Percentiles rank a stretch among this genome's conserved stretches.
These are phyloP conservation scores for Blumeria graminis DNA, from an alignment of 2,329 filamentous ascomycete species.

Conservation along the genomic window DNA sequence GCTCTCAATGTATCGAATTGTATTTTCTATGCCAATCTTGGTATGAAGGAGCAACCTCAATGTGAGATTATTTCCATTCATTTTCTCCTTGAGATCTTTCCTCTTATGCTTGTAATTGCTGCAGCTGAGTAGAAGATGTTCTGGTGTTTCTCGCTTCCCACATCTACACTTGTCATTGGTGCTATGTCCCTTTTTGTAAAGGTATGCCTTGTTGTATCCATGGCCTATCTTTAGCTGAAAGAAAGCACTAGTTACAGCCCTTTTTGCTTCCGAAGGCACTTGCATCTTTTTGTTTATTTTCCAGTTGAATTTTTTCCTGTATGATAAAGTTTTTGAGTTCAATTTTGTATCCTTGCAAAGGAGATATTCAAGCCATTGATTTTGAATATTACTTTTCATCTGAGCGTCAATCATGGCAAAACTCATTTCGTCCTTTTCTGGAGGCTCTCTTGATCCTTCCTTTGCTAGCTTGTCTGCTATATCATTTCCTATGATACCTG, in stretches of 20 bases:
- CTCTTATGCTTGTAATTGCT: neutral
- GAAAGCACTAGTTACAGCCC: neutral
- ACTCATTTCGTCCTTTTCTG: too few relatives aligned
- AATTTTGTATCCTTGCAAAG: neutral
- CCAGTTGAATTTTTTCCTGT: neutral
- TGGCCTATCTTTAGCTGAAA: neutral
- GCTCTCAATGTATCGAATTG: neutral
- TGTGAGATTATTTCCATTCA: neutral
- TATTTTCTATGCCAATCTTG: neutral
- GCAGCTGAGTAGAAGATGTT: neutral
- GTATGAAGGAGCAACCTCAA: neutral
- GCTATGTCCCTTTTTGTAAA: neutral
- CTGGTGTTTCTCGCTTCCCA: neutral
- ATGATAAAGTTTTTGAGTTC: neutral
- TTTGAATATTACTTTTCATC: neutral
- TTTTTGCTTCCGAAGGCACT: neutral
- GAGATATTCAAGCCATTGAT: neutral
- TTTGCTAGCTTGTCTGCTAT: neutral
- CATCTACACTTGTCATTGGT: neutral
- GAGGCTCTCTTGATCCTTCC: too few relatives aligned
- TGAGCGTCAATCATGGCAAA: neutral
- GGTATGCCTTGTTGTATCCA: neutral
- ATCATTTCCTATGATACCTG: neutral
- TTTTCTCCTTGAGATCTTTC: neutral
- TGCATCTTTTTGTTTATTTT: neutral